Evolutionary conservation across 169 alveolate species (phyloP), one percentile per base, ranked within the genome.

Genomic region (Theileria parva): DNA sequence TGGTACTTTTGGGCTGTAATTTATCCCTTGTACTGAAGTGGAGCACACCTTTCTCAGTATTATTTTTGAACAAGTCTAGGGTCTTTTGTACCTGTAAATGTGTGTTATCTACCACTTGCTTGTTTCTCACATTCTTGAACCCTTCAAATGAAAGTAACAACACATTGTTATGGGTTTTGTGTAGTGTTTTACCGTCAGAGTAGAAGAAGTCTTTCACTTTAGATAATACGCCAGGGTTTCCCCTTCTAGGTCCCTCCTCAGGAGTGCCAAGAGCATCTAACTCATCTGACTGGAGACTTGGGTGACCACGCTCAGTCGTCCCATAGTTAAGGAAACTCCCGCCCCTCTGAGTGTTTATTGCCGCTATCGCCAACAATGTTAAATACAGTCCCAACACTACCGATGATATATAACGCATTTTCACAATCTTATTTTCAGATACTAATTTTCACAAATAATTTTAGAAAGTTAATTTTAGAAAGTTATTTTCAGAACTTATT

Each of bases 21-120:
- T 37, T 30, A 34, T n/a, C 79, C 25, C 7, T 30, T 3, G 39
- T 70, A n/a, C 25, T 57, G 80, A 81, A 81, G 75, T 81, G 88
- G 53, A 81, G 19, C 21, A 74, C 39, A 23, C 78, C 66, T 28
- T 61, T 61, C 59, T 81, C 75, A 68, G 61, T 66, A 72, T 74
- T 74, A 51, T 27, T 70, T 28, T 28, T 30, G 70, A 30, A 70
- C 27, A 63, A 19, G 27, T 68, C 61, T 1, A 30, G 30, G 37
- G 88, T 60, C 60, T 50, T 39, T 74, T 81, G 88, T 51, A 65
- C 37, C 59, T 81, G 83, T n/a, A 74, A 39, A 74, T 25, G 68
- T 2, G 85, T 72, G 15, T 17, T 51, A 21, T 53, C 44, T 19
- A 75, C 76, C 78, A 37, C 78, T 19, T 44, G 2, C 65, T 57